Base-by-base conservation (phyloP, 176 grass and related monocot genomes). In the Oryza coarctata region DNA sequence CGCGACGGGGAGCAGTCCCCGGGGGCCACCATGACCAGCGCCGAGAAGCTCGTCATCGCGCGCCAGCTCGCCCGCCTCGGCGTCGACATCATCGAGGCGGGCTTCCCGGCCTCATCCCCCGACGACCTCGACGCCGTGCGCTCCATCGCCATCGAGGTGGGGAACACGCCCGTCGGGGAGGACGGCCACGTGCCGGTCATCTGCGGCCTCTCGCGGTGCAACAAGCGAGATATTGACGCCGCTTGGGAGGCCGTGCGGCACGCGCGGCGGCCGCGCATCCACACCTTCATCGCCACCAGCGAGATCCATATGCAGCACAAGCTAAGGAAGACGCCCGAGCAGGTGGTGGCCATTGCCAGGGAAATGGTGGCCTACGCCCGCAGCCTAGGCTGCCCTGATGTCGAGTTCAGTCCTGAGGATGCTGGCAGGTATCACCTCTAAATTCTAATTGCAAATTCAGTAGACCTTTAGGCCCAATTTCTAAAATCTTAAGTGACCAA, bases 51-150 rank as follows among this genome's bases (percentile, higher is more conserved):
- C 36, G 81, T 94, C 31, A 74, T 97, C 30, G 95, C 92, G 17
- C 87, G 90, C 64, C 94, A 94, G 77, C 92, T 97, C 12, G 78
- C 94, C 3, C 90, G 85, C 70, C 88, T 97, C 7, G 95, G 95
- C 40, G 95, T 97, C 32, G 95, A 97, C 78, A 89, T 97, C 87
- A 97, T 94, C 50, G 95, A 97, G 86, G 95, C 95, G 0, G 95
- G 95, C 0, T 97, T 97, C 86, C 95, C 95, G 36, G 95, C 90
- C 0, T 89, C 95, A 78, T 94, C 90, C 28, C 92, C 95, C 9
- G 95, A 94, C 76, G 95, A 98, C 87, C 95, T 98, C 31, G 95
- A 93, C 67, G 95, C 95, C 13, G 95, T 98, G 70, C 92, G 95
- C 22, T 89, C 90, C 40, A 94, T 98, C 86, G 90, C 92, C 63